Evolutionary conservation across 805 yeast genomes (phyloP), one percentile per base, ranked within the genome.

Genomic region (Kazachstania africana): DNA sequence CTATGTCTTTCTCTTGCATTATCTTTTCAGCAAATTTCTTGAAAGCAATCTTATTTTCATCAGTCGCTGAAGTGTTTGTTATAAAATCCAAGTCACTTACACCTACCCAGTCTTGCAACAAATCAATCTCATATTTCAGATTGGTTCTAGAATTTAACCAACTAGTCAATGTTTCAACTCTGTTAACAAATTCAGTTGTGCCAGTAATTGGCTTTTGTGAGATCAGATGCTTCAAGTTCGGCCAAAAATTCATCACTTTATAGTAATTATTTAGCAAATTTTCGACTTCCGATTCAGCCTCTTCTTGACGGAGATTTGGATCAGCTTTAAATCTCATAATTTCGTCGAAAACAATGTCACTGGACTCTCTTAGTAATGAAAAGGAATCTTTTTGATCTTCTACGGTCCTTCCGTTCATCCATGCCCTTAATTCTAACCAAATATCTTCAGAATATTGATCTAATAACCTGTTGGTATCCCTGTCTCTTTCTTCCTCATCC

Each of bases 351-450:
- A 83, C 62, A 8, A 68, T 72, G 52, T 84, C 94, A 3, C 81
- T 83, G 4, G 77, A 60, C 3, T 81, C 71, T 35, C 95, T 62
- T 17, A 81, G 64, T 40, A 75, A 75, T 15, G 71, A 63, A 3
- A 84, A 67, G 9, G 83, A 66, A 42, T 74, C 69, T 29, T 70
- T 61, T 52, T 88, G 95, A 37, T 84, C 94, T 25, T 74, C 82
- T 31, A 78, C 75, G 0, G 91, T 65, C 38, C 95, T 67, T n/a
- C 91, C 87, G 39, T 74, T 74, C 32, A 81, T 66, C 56, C 80
- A 82, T 0, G 97, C 88, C 29, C 81, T 64, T 13, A 91, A 70
- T 16, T 88, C 95, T 34, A 83, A 56, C 98, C 98, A 91, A 22
- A 84, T 58, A 40, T 73, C 77, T 37, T 50, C 50, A n/a, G 46